These are phyloP conservation scores for Alternaria novae-zelandiae DNA, from an alignment of 2,329 filamentous ascomycete species.

Conservation along the genomic window DNA sequence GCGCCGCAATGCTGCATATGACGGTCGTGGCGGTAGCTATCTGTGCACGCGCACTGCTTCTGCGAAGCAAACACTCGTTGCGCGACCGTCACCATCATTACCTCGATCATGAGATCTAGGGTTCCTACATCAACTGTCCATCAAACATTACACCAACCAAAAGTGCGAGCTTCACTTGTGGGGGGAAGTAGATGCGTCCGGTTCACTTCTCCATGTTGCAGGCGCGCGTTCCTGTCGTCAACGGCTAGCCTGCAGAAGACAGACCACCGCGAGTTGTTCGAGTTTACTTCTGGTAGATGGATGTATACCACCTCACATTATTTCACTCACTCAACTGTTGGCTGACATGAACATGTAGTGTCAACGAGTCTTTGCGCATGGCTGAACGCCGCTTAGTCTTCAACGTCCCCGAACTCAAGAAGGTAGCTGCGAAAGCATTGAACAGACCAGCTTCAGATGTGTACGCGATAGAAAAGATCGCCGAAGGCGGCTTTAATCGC, in stretches of 20 bases:
- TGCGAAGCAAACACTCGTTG: background rate
- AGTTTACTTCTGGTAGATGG: constrained; percentile 39
- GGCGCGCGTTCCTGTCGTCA: background rate
- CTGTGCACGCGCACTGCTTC: background rate
- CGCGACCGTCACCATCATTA: background rate
- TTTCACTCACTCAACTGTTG: background rate
- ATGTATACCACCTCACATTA: constrained; percentile 19
- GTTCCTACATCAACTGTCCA: background rate
- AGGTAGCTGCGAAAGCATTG: constrained; percentile 24
- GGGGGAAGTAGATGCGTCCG: background rate
- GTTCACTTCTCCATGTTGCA: background rate
- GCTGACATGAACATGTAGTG: constrained; percentile 7
- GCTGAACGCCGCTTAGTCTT: constrained; percentile 26
- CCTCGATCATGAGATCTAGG: background rate
- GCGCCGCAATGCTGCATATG: background rate
- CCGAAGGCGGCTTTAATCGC: constrained; percentile 48
- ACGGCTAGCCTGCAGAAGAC: background rate
- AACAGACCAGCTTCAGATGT: constrained; percentile 22
- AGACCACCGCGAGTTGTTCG: constrained; percentile 23
- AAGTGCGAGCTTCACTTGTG: background rate
- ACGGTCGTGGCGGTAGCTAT: background rate
- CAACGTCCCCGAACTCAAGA: constrained; percentile 28
- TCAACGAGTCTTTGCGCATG: constrained; percentile 29
- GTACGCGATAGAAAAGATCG: constrained; percentile 38
- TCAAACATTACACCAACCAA: background rate